phyloP scores from a whole-genome alignment of 257 asterid species.

The Solanum sparsipilum region DNA sequence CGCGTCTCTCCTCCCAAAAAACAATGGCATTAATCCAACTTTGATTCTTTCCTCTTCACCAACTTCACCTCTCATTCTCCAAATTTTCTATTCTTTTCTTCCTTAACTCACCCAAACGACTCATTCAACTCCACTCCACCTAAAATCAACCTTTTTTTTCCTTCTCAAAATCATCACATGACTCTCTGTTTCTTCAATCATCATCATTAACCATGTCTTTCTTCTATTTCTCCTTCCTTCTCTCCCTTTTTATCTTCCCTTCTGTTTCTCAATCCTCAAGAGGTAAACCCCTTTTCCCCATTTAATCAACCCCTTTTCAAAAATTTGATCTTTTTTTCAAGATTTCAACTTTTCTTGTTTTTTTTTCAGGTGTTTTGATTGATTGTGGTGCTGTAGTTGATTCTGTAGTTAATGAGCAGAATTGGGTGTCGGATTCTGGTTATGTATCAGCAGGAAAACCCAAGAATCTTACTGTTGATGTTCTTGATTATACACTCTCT shows the following conservation, averaged over 20 bases:
- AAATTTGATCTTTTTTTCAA: neutral
- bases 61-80: conserved; percentile 14
- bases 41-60: conserved; percentile 22
- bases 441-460: conserved; percentile 46
- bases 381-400: conserved; percentile 56
- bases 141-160: neutral
- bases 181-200: conserved; percentile 1
- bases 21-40: neutral
- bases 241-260: conserved; percentile 21
- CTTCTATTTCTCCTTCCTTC: conserved; percentile 10
- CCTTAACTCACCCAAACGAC: conserved; percentile 13
- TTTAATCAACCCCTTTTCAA: neutral
- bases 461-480: conserved; percentile 24
- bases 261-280: conserved; percentile 28
- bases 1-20: neutral
- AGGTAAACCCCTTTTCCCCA: conserved; percentile 26
- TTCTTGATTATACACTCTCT: conserved; percentile 24
- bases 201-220: conserved; percentile 9
- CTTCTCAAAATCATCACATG: neutral
- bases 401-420: conserved; percentile 30
- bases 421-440: conserved; percentile 54
- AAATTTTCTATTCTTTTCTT: conserved; percentile 4
- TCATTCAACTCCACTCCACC: conserved; percentile 11
- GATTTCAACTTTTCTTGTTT: neutral
- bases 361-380: conserved; percentile 39